phyloP scores from a whole-genome alignment of 441 rosid species.

The Adansonia gregorii region DNA sequence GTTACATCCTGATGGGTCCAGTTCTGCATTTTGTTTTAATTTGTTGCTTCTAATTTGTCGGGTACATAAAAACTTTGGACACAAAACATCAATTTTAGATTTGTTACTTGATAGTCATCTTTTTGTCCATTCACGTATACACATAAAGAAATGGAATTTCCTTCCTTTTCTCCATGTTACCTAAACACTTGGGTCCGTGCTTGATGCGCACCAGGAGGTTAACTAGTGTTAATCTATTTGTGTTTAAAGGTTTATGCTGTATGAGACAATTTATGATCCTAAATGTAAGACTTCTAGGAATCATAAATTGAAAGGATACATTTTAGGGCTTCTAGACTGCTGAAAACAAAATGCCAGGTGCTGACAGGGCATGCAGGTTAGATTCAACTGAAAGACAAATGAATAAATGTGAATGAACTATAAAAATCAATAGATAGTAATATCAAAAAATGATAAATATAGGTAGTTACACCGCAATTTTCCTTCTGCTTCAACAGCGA shows the following conservation, averaged over 20 bases:
- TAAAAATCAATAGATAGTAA: neutral
- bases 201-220: neutral
- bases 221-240: neutral
- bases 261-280: neutral
- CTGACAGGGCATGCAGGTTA: neutral
- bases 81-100: neutral
- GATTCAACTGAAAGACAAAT: too few relatives aligned
- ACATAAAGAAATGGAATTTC: neutral
- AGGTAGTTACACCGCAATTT: neutral
- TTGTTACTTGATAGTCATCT: neutral
- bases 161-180: neutral
- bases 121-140: neutral
- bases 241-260: neutral
- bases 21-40: neutral
- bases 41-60: neutral
- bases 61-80: neutral
- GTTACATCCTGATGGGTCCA: neutral
- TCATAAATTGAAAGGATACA: neutral
- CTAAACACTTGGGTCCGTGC: neutral
- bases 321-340: slow-evolving; percentile 1
- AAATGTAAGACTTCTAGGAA: neutral
- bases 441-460: neutral
- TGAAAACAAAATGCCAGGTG: neutral
- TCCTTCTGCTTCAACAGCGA: neutral
- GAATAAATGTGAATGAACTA: neutral